Evolutionary conservation across 78 protist species (phyloP).

Genomic region (Dictyostelium intermedium): DNA sequence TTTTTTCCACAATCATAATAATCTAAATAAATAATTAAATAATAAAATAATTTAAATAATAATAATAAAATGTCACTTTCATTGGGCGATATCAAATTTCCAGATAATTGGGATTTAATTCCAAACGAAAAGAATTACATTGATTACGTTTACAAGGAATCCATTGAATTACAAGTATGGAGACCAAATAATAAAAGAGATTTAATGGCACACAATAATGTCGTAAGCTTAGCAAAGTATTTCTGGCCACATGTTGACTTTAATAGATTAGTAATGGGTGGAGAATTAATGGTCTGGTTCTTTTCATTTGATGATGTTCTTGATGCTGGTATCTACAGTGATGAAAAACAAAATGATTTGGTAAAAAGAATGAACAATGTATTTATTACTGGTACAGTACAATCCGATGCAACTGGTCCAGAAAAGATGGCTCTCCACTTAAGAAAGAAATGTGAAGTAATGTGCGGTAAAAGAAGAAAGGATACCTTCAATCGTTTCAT

Average conservation of each 20-base stretch:
- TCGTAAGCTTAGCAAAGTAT: constrained; percentile 27
- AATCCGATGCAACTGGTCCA: constrained; percentile 56
- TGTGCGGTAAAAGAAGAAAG: constrained; percentile 56
- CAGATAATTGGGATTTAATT: constrained; percentile 28
- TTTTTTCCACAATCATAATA: not conserved
- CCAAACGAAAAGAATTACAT: constrained; percentile 42
- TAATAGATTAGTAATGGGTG: constrained; percentile 68
- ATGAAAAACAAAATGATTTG: constrained; percentile 6
- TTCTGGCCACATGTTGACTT: constrained; percentile 75
- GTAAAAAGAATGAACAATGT: constrained; percentile 49
- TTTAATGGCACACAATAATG: constrained; percentile 55
- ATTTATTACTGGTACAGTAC: constrained; percentile 40
- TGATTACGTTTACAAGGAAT: constrained; percentile 59
- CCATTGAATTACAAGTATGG: constrained; percentile 55
- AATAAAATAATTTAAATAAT: not conserved
- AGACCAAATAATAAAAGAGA: constrained; percentile 60
- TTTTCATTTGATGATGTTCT: constrained; percentile 65
- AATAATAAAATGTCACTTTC: constrained; percentile 48
- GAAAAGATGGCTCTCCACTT: constrained; percentile 45
- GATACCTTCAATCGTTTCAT: constrained; percentile 70
- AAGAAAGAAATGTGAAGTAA: constrained; percentile 26
- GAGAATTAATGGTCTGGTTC: constrained; percentile 68
- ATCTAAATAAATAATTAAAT: not conserved
- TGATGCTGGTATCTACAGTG: constrained; percentile 51
- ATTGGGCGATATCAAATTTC: constrained; percentile 60